Evolutionary conservation across 768 basidiomycete species (phyloP).

Genomic region (Amanita rimosa): DNA sequence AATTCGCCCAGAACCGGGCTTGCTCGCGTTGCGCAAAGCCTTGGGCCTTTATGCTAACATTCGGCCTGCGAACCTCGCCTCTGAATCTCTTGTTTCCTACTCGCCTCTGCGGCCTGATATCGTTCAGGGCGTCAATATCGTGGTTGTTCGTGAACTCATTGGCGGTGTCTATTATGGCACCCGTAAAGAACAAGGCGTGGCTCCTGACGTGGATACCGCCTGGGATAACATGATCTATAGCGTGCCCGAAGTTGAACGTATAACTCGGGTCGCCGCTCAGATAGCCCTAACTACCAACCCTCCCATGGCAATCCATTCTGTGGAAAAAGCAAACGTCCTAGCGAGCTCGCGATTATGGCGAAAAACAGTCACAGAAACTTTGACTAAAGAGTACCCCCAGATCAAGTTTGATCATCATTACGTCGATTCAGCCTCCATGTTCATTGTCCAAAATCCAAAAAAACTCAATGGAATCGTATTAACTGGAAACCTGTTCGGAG

Average conservation of each 20-base stretch:
- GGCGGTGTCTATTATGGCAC: constrained; percentile 94
- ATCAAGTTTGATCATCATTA: constrained; percentile 82
- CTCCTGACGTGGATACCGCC: constrained; percentile 55
- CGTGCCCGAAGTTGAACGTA: constrained; percentile 82
- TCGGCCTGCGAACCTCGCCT: constrained; percentile 91
- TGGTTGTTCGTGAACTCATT: constrained; percentile 93
- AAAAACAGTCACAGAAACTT: constrained; percentile 79
- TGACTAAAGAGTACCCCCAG: constrained; percentile 81
- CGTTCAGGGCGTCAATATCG: constrained; percentile 79
- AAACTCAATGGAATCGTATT: constrained; percentile 93
- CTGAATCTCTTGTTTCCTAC: constrained; percentile 76
- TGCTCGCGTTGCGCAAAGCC: constrained; percentile 80
- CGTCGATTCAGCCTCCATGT: constrained; percentile 94
- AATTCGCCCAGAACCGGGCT: constrained; percentile 87
- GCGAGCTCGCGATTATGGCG: constrained; percentile 93
- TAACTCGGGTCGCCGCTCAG: constrained; percentile 91
- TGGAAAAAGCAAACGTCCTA: constrained; percentile 99
- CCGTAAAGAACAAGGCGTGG: constrained; percentile 75
- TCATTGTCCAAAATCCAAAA: constrained; percentile 80
- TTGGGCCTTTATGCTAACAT: constrained; percentile 98
- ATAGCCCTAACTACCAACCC: constrained; percentile 78
- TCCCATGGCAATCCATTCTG: constrained; percentile 79
- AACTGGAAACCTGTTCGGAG: constrained; percentile 94
- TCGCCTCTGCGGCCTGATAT: constrained; percentile 84
- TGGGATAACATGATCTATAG: constrained; percentile 95